Evolutionary conservation across 345 rosid species (phyloP).

Genomic region (Nasturtium officinale): DNA sequence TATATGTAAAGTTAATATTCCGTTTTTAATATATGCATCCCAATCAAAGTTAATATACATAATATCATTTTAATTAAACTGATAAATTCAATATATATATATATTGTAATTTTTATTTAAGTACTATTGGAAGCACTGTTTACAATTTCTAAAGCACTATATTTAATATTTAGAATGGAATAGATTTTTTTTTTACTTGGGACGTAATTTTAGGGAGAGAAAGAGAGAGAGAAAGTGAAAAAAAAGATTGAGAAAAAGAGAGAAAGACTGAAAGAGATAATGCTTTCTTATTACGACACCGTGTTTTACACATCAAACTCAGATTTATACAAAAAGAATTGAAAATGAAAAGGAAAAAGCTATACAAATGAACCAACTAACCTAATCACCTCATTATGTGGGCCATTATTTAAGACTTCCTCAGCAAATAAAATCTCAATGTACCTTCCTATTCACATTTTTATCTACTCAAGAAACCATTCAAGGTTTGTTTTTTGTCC

Average conservation of each 20-base stretch:
- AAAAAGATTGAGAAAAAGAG: too few species aligned
- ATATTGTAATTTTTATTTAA: neutral
- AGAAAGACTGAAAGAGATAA: constrained; percentile 25
- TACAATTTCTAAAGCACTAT: constrained; percentile 12
- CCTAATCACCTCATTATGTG: constrained; percentile 35
- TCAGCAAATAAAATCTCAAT: constrained; percentile 36
- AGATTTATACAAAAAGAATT: constrained; percentile 34
- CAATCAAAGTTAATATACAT: neutral
- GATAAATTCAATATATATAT: neutral
- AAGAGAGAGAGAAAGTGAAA: neutral
- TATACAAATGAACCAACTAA: constrained; percentile 40
- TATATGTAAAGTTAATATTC: neutral
- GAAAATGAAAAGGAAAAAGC: constrained; percentile 31
- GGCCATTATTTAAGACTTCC: constrained; percentile 40
- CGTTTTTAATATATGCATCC: neutral
- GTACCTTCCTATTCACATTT: constrained; percentile 42
- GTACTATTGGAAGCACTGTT: neutral
- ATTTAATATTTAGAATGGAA: neutral
- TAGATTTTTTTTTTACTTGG: neutral
- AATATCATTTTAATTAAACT: too few species aligned
- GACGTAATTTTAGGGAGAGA: constrained; percentile 1
- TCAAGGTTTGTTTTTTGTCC: constrained; percentile 25
- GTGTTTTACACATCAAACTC: constrained; percentile 39
- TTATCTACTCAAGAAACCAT: constrained; percentile 34
- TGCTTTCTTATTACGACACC: constrained; percentile 41